phyloP scores from a whole-genome alignment of 208 protist genomes.

The Crithidia acanthocephali region DNA sequence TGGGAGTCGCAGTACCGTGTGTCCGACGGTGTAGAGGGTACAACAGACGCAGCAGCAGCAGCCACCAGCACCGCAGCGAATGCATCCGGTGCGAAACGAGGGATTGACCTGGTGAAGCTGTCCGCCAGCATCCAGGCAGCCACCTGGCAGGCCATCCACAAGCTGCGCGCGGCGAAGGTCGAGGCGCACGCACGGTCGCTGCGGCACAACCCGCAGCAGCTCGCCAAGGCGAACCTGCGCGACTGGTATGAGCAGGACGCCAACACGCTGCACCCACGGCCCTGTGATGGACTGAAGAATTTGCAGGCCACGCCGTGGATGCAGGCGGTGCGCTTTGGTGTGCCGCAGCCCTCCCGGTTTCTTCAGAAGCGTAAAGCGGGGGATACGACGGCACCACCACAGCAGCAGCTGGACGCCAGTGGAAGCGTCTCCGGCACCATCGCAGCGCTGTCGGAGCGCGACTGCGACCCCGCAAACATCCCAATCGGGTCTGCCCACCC shows the following conservation, averaged over 20 bases:
- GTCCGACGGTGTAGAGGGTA: not conserved
- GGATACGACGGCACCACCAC: not conserved
- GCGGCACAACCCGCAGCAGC: constrained; percentile 57
- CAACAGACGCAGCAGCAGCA: not conserved
- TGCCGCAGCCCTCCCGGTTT: constrained; percentile 32
- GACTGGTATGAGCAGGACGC: constrained; percentile 88
- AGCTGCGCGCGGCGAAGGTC: constrained; percentile 72
- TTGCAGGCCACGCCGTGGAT: constrained; percentile 79
- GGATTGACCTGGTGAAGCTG: constrained; percentile 61
- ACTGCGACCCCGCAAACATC: constrained; percentile 58
- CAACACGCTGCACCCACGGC: constrained; percentile 58
- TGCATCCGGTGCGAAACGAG: constrained; percentile 1
- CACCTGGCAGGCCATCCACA: constrained; percentile 66
- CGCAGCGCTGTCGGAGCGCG: constrained; percentile 41
- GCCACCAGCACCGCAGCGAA: constrained; percentile 4
- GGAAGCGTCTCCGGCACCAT: constrained; percentile 7
- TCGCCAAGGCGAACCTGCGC: constrained; percentile 38
- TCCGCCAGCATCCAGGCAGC: constrained; percentile 71
- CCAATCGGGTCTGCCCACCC: constrained; percentile 78
- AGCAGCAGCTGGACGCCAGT: no score
- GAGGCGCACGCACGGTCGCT: constrained; percentile 65
- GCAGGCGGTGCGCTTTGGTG: constrained; percentile 75
- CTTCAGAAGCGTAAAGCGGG: not conserved
- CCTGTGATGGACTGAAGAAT: constrained; percentile 58
- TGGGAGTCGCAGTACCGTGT: constrained; percentile 73